Evolutionary conservation across 345 rosid species (phyloP).

Genomic region (Physaria fendleri): DNA sequence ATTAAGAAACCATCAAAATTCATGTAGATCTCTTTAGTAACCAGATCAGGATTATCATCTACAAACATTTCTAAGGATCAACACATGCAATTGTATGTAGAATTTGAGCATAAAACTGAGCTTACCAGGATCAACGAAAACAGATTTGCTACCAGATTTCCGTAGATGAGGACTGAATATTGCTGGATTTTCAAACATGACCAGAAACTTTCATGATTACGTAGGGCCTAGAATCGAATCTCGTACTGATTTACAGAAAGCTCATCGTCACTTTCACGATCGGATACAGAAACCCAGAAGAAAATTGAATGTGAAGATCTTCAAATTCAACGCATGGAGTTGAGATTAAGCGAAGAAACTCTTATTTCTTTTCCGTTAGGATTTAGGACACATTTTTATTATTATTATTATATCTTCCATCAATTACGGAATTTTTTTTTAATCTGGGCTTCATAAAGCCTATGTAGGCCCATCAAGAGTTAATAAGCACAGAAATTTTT

Average conservation of each 20-base stretch:
- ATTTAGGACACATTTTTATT: background rate
- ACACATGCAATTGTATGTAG: background rate
- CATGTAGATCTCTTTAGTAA: background rate
- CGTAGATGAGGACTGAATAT: constrained; percentile 70
- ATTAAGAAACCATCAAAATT: background rate
- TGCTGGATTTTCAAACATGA: constrained; percentile 61
- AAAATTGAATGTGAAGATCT: constrained; percentile 25
- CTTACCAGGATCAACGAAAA: constrained; percentile 59
- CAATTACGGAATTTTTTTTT: background rate
- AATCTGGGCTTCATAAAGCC: constrained; percentile 17
- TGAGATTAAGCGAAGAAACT: constrained; percentile 21
- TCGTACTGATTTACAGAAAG: background rate
- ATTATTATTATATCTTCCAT: background rate
- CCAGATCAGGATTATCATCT: constrained; percentile 1
- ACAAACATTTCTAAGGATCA: constrained; percentile 9
- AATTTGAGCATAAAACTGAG: background rate
- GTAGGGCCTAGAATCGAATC: background rate
- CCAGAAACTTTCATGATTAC: constrained; percentile 19
- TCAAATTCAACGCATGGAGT: constrained; percentile 21
- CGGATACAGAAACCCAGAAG: background rate
- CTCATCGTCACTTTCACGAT: background rate
- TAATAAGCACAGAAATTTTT: no score
- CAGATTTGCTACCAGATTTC: constrained; percentile 66
- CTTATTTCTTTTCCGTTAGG: constrained; percentile 4
- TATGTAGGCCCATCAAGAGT: background rate